Evolutionary conservation across 768 basidiomycete genomes (phyloP), one percentile per base, ranked within the genome.

Genomic region (Thelephora ganbajun): DNA sequence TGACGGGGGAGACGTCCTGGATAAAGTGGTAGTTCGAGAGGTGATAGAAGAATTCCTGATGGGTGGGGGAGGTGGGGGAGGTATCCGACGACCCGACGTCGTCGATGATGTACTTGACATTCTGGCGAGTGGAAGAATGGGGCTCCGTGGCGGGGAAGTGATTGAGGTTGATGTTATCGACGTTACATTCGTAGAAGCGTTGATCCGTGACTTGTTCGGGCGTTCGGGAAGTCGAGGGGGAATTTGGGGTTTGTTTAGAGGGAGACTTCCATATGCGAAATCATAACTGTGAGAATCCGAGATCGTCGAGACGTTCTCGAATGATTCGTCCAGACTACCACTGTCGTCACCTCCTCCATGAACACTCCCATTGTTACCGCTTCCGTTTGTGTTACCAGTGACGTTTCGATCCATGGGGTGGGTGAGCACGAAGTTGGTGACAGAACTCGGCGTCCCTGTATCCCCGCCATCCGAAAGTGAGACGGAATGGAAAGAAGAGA

Each of bases 401-500:
- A 30, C 33, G 2, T 52, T 66, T 16, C 56, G 59, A 51, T 79
- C 77, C 13, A 70, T 57, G 11, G 72, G 69, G 54, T 68, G 70
- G 1, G 74, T 73, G 4, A 53, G 45, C 22, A 57, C 51, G 37
- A 56, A 53, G 26, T 54, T 49, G 1, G 56, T 47, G 30, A 57
- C 26, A 12, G 57, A 54, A 35, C 52, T 51, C 2, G 58, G 55
- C 11, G 57, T 54, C 30, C 47, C 44, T 35, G 63, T 62, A 33
- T 56, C 49, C 3, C 67, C 59, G 51, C 80, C 79, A 6, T 80
- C 82, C 1, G 84, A 87, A 14, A 88, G 70, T 1, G 85, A 88
- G 20, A 88, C 81, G 2, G 85, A 86, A 55, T 86, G 83, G 51
- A 89, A 86, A 23, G 85, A 88, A 2, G 85, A 87, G 35, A 85